These are phyloP conservation scores for Xylariaceae sp. DNA, from an alignment of 2,329 filamentous ascomycete species.

Conservation along the genomic window DNA sequence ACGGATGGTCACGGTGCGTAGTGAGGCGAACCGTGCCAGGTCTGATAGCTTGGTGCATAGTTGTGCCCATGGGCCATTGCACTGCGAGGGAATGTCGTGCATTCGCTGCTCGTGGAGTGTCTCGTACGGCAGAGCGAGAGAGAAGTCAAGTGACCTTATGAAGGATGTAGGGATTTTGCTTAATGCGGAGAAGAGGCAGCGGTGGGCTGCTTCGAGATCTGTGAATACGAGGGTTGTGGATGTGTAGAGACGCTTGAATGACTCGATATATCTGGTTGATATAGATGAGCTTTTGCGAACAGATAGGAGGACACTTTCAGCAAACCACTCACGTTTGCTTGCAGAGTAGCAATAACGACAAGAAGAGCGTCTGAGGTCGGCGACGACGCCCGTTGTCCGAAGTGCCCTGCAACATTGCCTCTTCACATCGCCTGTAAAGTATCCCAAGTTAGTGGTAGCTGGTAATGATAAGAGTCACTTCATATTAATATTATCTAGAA, in stretches of 20 bases:
- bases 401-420: constrained; percentile 13
- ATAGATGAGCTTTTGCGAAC: neutral
- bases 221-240: constrained; percentile 18
- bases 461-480: too few relatives aligned
- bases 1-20: constrained; percentile 15
- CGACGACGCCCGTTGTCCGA: neutral
- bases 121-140: constrained; percentile 16
- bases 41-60: constrained; percentile 20
- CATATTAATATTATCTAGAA: too few relatives aligned
- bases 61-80: constrained; percentile 13
- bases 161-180: neutral
- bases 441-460: too few relatives aligned
- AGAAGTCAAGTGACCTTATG: constrained; percentile 18
- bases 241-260: constrained; percentile 17
- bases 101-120: constrained; percentile 16
- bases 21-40: constrained; percentile 17
- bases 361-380: constrained; percentile 12
- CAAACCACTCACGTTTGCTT: constrained; percentile 15
- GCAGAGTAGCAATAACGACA: constrained; percentile 17
- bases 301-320: neutral
- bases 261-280: constrained; percentile 16
- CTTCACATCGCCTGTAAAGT: constrained; percentile 15
- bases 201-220: constrained; percentile 17
- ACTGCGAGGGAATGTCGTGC: neutral
- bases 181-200: constrained; percentile 8